These are phyloP conservation scores for Acacia concinna DNA, from an alignment of 331 rosid species.

Conservation along the genomic window DNA sequence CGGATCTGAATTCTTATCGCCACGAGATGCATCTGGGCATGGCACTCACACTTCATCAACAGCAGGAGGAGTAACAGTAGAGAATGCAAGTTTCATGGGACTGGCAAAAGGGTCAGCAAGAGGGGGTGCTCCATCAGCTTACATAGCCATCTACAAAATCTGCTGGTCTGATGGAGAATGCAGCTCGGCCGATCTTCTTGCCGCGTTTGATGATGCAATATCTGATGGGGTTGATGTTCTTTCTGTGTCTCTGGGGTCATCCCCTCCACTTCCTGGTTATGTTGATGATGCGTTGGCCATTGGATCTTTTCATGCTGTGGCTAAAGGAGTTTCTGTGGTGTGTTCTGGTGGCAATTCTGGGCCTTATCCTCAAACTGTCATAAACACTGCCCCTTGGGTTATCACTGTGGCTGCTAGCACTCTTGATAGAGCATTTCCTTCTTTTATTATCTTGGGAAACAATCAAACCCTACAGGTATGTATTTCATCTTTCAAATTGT, in stretches of 20 bases:
- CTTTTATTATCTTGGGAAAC: slow-evolving; percentile 51
- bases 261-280: slow-evolving; percentile 53
- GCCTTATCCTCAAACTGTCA: slow-evolving; percentile 59
- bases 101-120: slow-evolving; percentile 55
- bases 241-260: slow-evolving; percentile 55
- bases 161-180: slow-evolving; percentile 65
- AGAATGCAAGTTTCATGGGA: slow-evolving; percentile 52
- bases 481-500: slow-evolving; percentile 12
- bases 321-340: slow-evolving; percentile 51
- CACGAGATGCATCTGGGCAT: slow-evolving; percentile 61
- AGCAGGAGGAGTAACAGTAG: slow-evolving; percentile 52
- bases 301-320: slow-evolving; percentile 61
- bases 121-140: slow-evolving; percentile 71
- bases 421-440: slow-evolving; percentile 59
- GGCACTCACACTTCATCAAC: slow-evolving; percentile 72
- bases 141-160: slow-evolving; percentile 58
- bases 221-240: slow-evolving; percentile 57
- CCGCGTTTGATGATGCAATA: slow-evolving; percentile 67
- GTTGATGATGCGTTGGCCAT: slow-evolving; percentile 52
- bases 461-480: slow-evolving; percentile 60
- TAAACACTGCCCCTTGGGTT: slow-evolving; percentile 63
- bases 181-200: slow-evolving; percentile 63
- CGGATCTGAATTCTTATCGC: slow-evolving; percentile 50
- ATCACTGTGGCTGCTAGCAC: slow-evolving; percentile 63
- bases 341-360: slow-evolving; percentile 68